A percentile compares a stretch with the other conserved stretches of the same genome.
phyloP scores from a whole-genome alignment of 2,329 filamentous ascomycete species.

The Paecilomyces formosus region DNA sequence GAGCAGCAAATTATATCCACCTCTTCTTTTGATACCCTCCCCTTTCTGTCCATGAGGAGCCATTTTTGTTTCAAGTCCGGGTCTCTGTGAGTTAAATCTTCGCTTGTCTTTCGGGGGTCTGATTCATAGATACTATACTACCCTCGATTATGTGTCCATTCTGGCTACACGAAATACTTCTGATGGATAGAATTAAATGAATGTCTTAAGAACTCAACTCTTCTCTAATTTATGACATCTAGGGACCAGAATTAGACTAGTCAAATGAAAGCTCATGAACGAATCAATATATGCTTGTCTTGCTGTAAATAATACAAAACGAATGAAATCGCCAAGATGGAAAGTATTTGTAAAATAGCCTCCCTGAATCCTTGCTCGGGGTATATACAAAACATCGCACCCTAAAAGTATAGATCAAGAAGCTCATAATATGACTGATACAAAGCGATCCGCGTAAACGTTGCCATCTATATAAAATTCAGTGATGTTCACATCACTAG shows the following conservation, averaged over 20 bases:
- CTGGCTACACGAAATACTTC: too few relatives aligned
- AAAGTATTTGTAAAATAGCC: neutral
- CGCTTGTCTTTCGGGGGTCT: too few relatives aligned
- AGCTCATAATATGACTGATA: neutral
- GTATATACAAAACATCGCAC: neutral
- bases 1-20: neutral
- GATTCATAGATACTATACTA: too few relatives aligned
- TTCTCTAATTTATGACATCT: too few relatives aligned
- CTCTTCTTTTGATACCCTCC: neutral
- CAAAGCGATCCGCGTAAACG: neutral
- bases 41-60: neutral
- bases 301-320: neutral
- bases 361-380: neutral
- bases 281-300: too few relatives aligned
- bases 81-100: neutral
- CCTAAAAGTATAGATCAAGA: neutral
- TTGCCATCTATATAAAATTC: too few relatives aligned
- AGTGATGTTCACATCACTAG: slow-evolving; percentile 24
- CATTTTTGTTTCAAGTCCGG: neutral
- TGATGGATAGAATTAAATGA: too few relatives aligned
- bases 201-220: too few relatives aligned
- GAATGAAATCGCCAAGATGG: neutral
- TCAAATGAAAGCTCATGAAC: too few relatives aligned
- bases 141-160: too few relatives aligned
- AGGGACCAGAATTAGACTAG: too few relatives aligned